Conservation (phyloP, 1,139 yeast genomes). For the Candida sanyaensis region DNA sequence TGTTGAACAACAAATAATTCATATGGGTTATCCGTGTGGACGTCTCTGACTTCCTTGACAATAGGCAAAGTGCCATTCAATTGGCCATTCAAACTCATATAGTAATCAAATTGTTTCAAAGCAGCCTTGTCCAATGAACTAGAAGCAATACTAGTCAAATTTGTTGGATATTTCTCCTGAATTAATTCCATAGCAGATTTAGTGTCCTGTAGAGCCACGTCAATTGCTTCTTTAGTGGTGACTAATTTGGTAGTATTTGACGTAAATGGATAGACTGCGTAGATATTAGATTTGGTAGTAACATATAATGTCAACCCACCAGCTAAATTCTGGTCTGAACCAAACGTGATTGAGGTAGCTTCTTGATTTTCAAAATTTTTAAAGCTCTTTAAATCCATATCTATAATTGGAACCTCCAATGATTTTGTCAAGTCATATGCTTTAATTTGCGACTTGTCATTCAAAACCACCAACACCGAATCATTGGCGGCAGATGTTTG, state of each 20-base stretch:
- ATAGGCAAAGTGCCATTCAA: constrained; percentile 11
- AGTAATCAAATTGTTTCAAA: constrained; percentile 23
- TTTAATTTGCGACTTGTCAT: constrained; percentile 22
- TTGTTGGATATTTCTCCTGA: constrained; percentile 19
- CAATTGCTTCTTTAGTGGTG: constrained; percentile 24
- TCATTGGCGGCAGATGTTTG: constrained; percentile 28
- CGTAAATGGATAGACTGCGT: constrained; percentile 37
- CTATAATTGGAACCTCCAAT: constrained; percentile 24
- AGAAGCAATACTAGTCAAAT: constrained; percentile 11
- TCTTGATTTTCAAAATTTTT: constrained; percentile 13
- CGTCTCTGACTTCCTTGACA: constrained; percentile 12
- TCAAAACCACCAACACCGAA: constrained; percentile 34
- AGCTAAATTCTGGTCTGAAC: constrained; percentile 27
- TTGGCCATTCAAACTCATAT: constrained; percentile 18
- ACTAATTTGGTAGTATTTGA: constrained; percentile 21
- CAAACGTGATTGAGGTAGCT: constrained; percentile 38
- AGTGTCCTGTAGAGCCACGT: constrained; percentile 29
- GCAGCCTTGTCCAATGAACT: constrained; percentile 19
- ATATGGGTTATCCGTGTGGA: constrained; percentile 11
- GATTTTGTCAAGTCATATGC: constrained; percentile 33
- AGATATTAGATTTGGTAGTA: constrained; percentile 24
- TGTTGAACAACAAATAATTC: constrained; percentile 19
- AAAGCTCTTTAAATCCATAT: constrained; percentile 19
- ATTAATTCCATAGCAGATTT: constrained; percentile 18
- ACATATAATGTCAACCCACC: constrained; percentile 42